Percentiles rank a stretch among this genome's conserved stretches.
Evolutionary conservation across 805 yeast species (phyloP).

Genomic region (Saccharomycopsis selenospora): DNA sequence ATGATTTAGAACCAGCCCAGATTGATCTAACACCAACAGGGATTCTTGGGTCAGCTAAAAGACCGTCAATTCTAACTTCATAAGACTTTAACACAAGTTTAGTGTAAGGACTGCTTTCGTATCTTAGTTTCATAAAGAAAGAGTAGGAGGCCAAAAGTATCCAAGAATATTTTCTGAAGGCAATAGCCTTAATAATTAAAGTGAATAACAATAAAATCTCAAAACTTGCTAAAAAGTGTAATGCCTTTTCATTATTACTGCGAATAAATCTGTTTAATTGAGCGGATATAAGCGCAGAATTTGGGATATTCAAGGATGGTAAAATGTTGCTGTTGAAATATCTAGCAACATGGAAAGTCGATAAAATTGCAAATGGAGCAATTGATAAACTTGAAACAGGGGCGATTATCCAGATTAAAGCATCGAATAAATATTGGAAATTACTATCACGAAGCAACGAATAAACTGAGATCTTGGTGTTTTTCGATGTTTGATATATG

Average conservation of each 20-base stretch:
- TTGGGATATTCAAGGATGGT: constrained; percentile 42
- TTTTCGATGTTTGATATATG: constrained; percentile 46
- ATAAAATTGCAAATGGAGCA: constrained; percentile 68
- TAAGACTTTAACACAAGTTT: constrained; percentile 59
- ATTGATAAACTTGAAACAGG: constrained; percentile 58
- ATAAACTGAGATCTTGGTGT: constrained; percentile 24
- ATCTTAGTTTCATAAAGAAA: constrained; percentile 67
- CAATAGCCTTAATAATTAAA: constrained; percentile 44
- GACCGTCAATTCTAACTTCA: constrained; percentile 60
- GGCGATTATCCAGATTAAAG: constrained; percentile 45
- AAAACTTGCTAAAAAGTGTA: constrained; percentile 51
- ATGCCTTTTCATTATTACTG: constrained; percentile 49
- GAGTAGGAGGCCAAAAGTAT: constrained; percentile 46
- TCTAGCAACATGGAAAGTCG: constrained; percentile 74
- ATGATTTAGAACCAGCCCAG: constrained; percentile 44
- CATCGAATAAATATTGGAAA: constrained; percentile 59
- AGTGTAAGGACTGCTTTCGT: constrained; percentile 66
- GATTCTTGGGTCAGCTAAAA: constrained; percentile 45
- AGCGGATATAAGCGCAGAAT: constrained; percentile 24
- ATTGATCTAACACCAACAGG: constrained; percentile 42
- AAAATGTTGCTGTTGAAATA: constrained; percentile 59
- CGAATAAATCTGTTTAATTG: constrained; percentile 39
- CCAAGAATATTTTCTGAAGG: constrained; percentile 61
- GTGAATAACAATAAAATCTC: constrained; percentile 41
- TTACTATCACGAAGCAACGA: constrained; percentile 53